These are phyloP conservation scores for Angomonas desouzai DNA, from an alignment of 208 protist genomes.

Conservation along the genomic window DNA sequence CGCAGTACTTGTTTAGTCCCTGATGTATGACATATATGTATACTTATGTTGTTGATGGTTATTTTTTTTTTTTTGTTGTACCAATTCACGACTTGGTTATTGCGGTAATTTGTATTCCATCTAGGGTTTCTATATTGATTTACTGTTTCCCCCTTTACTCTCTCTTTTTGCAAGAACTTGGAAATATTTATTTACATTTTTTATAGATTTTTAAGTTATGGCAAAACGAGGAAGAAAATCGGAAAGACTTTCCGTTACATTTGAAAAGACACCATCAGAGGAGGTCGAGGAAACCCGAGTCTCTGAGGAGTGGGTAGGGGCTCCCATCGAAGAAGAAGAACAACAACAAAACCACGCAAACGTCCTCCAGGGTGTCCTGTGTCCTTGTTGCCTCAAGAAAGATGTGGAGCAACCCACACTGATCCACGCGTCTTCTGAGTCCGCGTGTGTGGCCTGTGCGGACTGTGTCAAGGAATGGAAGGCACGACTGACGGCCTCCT, in stretches of 20 bases:
- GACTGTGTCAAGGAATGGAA: constrained; percentile 27
- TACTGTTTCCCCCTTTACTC: too few relatives aligned
- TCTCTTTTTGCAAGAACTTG: not conserved
- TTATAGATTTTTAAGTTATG: constrained; percentile 5
- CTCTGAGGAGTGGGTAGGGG: constrained; percentile 7
- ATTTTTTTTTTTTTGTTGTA: not conserved
- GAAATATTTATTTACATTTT: not conserved
- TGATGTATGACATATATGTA: constrained; percentile 5
- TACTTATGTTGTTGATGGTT: not conserved
- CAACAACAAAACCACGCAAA: too few relatives aligned
- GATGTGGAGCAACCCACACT: not conserved
- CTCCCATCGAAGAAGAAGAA: not conserved
- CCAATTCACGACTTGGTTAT: not conserved
- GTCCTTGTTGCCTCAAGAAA: not conserved
- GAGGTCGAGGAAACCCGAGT: not conserved
- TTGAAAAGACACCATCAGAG: not conserved
- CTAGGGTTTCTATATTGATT: too few relatives aligned
- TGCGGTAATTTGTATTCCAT: too few relatives aligned
- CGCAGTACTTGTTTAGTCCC: constrained; percentile 31
- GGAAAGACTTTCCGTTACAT: not conserved
- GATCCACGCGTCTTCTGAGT: not conserved
- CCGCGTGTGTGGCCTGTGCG: constrained; percentile 32
- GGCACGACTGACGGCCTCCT: constrained; percentile 6
- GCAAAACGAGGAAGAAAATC: not conserved
- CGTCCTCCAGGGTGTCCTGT: constrained; percentile 1